Evolutionary conservation across 768 basidiomycete species (phyloP), one percentile per base, ranked within the genome.

Genomic region (Agaricus blazei): DNA sequence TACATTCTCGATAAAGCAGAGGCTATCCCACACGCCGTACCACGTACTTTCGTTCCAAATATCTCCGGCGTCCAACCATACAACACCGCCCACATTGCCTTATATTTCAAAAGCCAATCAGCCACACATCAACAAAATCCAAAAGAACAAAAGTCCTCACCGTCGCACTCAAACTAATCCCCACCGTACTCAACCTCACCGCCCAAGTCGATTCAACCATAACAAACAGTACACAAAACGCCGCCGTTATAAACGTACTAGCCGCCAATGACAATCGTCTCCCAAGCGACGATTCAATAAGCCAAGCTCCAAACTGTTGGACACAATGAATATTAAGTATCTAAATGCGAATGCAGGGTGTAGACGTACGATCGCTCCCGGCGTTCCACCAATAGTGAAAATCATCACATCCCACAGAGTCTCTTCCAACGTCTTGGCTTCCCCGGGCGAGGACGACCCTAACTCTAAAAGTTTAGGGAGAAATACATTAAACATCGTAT

Each of bases 401-500:
- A 91, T 83, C 31, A 88, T 82, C n/a, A 93, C 86, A 63, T 94
- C 91, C 85, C 88, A 88, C 37, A 95, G 62, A 43, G 82, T 87
- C 54, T 79, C 81, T 61, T 81, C 77, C 14, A 86, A 66, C 1
- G 78, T 74, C 63, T 58, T 56, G 2, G 58, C 58, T 49, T 56
- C 53, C 26, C 24, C 63, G n/a, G 48, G 60, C 3, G 60, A 28
- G 9, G 59, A 60, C 9, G 71, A 52, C 19, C 81, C 73, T 27
- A 80, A 79, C 70, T 96, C 93, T 37, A 96, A 71, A 9, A 94
- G 72, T 64, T 91, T 95, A 0, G 93, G 93, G 19, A 94, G 77
- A 65, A 83, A 96, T 27, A 93, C 90, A 64, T 95, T 96, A 70
- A 96, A 95, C 85, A 96, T 93, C 2, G 90, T 93, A 63, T 85